These are phyloP conservation scores for Rugonectria rugulosa DNA, from an alignment of 2,329 filamentous ascomycete species.

Conservation along the genomic window DNA sequence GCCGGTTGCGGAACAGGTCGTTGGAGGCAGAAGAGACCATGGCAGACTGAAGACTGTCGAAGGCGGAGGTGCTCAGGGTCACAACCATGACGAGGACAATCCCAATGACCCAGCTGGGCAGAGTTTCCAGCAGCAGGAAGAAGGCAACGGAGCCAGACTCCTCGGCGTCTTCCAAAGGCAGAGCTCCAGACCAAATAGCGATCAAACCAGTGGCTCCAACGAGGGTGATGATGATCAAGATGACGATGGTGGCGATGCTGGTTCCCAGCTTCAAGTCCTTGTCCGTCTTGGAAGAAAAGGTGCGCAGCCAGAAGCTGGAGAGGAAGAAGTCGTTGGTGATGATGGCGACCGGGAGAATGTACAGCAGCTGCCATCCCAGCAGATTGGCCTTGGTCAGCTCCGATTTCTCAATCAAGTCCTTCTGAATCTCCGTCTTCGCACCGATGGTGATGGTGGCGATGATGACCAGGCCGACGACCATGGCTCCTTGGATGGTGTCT, in stretches of 20 bases:
- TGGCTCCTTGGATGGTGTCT: conserved; percentile 80
- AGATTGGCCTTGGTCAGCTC: conserved; percentile 73
- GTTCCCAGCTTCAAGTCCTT: conserved; percentile 79
- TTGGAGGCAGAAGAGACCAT: conserved; percentile 88
- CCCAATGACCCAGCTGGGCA: conserved; percentile 83
- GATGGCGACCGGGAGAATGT: conserved; percentile 83
- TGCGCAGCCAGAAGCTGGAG: conserved; percentile 83
- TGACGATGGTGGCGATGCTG: conserved; percentile 68
- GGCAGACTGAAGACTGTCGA: conserved; percentile 81
- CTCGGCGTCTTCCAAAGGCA: conserved; percentile 64
- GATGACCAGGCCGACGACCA: conserved; percentile 79
- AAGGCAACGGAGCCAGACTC: conserved; percentile 72
- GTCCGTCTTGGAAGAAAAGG: conserved; percentile 82
- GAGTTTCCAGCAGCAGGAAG: conserved; percentile 74
- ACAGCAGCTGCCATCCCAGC: conserved; percentile 85
- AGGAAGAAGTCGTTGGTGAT: conserved; percentile 89
- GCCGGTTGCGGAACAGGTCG: conserved; percentile 82
- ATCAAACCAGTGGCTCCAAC: conserved; percentile 78
- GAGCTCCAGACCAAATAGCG: conserved; percentile 79
- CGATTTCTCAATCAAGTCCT: conserved; percentile 71
- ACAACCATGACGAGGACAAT: conserved; percentile 84
- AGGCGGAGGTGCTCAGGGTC: conserved; percentile 77
- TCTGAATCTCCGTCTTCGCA: conserved; percentile 76
- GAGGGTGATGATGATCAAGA: conserved; percentile 74
- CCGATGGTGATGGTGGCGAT: conserved; percentile 82